phyloP scores from a whole-genome alignment of 352 stramenopile species.

The Vaucheria bursata region DNA sequence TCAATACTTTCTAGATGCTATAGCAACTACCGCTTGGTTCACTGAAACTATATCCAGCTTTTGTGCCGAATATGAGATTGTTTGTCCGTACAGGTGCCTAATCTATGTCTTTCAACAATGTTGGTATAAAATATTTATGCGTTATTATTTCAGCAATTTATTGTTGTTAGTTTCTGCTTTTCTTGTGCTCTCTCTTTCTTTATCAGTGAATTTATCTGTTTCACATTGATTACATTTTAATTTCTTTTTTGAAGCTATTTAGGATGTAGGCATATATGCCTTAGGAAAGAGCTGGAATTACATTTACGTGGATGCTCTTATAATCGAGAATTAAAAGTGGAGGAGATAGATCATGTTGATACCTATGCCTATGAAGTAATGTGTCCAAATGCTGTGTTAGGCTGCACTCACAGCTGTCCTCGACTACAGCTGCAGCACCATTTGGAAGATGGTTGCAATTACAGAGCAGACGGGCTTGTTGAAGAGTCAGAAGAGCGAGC shows the following conservation, averaged over 20 bases:
- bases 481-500: not conserved
- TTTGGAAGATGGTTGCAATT: slow-evolving; percentile 10
- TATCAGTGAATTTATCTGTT: too few relatives aligned
- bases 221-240: too few relatives aligned
- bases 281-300: slow-evolving; percentile 25
- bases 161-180: too few relatives aligned
- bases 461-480: not conserved
- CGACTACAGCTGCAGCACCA: slow-evolving; percentile 17
- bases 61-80: slow-evolving; percentile 26
- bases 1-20: slow-evolving; percentile 28
- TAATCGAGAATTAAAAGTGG: slow-evolving; percentile 11
- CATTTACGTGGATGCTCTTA: slow-evolving; percentile 25
- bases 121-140: too few relatives aligned
- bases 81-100: slow-evolving; percentile 22
- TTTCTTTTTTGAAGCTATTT: not conserved
- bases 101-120: too few relatives aligned
- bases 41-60: slow-evolving; percentile 21
- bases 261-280: slow-evolving; percentile 32
- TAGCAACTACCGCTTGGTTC: slow-evolving; percentile 26
- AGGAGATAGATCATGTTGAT: slow-evolving; percentile 19
- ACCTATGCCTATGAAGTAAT: slow-evolving; percentile 31
- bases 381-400: slow-evolving; percentile 35
- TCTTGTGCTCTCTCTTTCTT: too few relatives aligned
- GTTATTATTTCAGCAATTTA: too few relatives aligned
- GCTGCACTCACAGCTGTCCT: slow-evolving; percentile 30